Conservation (phyloP, 805 yeast species). For the Cyberlindnera amylophila region DNA sequence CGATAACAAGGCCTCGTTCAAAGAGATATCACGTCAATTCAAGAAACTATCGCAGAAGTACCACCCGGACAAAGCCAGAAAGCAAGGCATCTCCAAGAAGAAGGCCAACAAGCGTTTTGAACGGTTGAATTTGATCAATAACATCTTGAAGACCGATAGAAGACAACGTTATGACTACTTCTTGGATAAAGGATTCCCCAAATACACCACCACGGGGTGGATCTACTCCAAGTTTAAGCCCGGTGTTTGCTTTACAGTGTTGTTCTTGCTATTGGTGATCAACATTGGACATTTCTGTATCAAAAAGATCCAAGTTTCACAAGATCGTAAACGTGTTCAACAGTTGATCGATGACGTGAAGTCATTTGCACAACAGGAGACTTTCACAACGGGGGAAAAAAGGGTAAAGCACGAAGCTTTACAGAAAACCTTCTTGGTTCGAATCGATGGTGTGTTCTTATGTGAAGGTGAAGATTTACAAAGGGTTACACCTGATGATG, state of each 20-base stretch:
- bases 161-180: conserved; percentile 83
- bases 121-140: conserved; percentile 69
- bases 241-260: conserved; percentile 47
- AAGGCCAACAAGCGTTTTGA: conserved; percentile 61
- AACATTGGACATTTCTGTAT: conserved; percentile 57
- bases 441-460: conserved; percentile 55
- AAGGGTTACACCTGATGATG: conserved; percentile 43
- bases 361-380: conserved; percentile 53
- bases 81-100: conserved; percentile 26
- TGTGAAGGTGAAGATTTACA: conserved; percentile 38
- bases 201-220: conserved; percentile 53
- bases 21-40: conserved; percentile 62
- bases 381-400: conserved; percentile 28
- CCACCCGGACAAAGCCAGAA: conserved; percentile 77
- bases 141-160: conserved; percentile 56
- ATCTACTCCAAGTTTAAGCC: conserved; percentile 71
- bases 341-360: conserved; percentile 49
- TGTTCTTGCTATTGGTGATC: conserved; percentile 46
- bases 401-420: conserved; percentile 25
- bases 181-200: conserved; percentile 79
- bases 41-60: conserved; percentile 64
- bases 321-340: conserved; percentile 55
- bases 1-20: conserved; percentile 29
- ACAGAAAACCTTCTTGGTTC: conserved; percentile 52
- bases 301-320: conserved; percentile 45